Percentiles rank a stretch among this genome's conserved stretches.
Conservation (phyloP, 2,329 filamentous ascomycete genomes). For the Fusarium nanum region DNA sequence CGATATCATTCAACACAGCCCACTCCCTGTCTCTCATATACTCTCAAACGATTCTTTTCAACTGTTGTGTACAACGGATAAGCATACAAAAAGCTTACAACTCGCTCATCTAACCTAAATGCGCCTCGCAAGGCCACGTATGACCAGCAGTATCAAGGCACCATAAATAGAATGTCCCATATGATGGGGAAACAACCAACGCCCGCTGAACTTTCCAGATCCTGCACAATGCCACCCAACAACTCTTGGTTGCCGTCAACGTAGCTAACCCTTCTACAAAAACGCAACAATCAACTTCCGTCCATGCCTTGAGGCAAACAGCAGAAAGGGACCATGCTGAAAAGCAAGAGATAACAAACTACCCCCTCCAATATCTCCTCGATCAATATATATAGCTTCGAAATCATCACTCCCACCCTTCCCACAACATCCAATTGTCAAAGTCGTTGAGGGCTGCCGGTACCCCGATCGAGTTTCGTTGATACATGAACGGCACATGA, state of each 20-base stretch:
- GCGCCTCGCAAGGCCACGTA: conserved; percentile 26
- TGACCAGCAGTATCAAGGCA: conserved; percentile 22
- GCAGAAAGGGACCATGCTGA: conserved; percentile 14
- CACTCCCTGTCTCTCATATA: not conserved
- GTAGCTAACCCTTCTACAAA: conserved; percentile 36
- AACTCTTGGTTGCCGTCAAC: conserved; percentile 21
- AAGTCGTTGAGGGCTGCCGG: conserved; percentile 46
- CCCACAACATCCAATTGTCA: conserved; percentile 55
- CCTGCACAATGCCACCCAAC: conserved; percentile 11
- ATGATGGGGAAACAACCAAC: conserved; percentile 29
- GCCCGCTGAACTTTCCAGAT: conserved; percentile 39
- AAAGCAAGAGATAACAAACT: not conserved
- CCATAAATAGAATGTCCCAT: conserved; percentile 21
- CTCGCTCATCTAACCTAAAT: conserved; percentile 30
- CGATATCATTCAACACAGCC: conserved; percentile 1
- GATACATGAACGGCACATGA: conserved; percentile 48
- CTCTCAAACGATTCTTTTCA: not conserved
- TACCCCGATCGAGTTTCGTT: conserved; percentile 45
- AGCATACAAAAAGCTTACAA: conserved; percentile 16
- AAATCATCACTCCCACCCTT: conserved; percentile 52
- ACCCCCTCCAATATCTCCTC: not conserved
- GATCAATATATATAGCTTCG: not conserved
- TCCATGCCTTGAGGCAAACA: conserved; percentile 13
- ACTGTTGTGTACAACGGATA: conserved; percentile 21
- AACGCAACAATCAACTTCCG: conserved; percentile 9